Base-by-base conservation (phyloP, 202 grass and related monocot genomes). In the Dendrocalamus latiflorus region DNA sequence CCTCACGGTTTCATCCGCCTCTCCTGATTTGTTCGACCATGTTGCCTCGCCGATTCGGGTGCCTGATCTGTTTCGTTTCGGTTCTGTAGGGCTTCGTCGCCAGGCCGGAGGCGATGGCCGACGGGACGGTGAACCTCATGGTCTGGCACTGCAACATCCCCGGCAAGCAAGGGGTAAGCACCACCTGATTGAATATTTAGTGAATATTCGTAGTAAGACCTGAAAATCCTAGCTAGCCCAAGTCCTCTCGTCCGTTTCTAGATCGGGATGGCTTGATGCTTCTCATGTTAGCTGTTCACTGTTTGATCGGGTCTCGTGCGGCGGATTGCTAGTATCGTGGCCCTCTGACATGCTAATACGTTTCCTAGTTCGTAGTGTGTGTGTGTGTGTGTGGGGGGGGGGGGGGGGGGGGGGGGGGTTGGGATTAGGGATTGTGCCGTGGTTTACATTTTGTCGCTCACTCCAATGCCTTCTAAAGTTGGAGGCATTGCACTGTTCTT, bases 61-160 rank as follows among this genome's bases (percentile, higher is more conserved):
- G 26, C 6, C 80, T 89, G 56, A 91, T 88, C 88, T 79, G 67
- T 28, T 68, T 2, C 17, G 49, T 2, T 26, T 16, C 76, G 36
- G 6, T 41, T 18, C 13, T 44, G 57, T 76, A 97, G 94, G 94
- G 94, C 30, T 97, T 97, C 77, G 94, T 97, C 77, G 91, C 91
- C 24, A 97, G 87, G 89, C 94, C 94, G 20, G 94, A 97, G 84
- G 78, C 91, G 50, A 60, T 97, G 62, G 51, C 78, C 36, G 94
- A 93, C 75, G 94, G 94, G 72, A 86, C 94, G 73, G 91, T 75
- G 37, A 97, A 97, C 83, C 78, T 97, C 54, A 93, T 97, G 94
- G 73, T 88, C 73, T 97, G 91, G 94, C 86, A 97, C 60, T 97
- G 94, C 85, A 91, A 86, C 70, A 97, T 97, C 55, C 91, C 94